phyloP scores from a whole-genome alignment of 2,329 filamentous ascomycete genomes.

The Penicillium sp. region DNA sequence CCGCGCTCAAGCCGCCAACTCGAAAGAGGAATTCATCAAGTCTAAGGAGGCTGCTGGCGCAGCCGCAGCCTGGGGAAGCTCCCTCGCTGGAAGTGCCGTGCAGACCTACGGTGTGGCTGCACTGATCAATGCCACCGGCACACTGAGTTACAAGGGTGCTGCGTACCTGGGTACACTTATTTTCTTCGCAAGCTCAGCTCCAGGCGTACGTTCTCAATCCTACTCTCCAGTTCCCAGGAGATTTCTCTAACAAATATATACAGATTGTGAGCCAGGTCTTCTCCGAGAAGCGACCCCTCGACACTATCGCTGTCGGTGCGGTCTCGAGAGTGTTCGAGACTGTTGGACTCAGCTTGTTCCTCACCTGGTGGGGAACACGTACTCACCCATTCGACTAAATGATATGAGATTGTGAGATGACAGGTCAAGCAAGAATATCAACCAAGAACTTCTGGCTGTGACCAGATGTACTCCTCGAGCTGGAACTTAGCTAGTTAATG shows the following conservation, averaged over 20 bases:
- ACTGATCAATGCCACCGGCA: conserved; percentile 87
- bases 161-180: conserved; percentile 85
- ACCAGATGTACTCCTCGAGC: background rate
- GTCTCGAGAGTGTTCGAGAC: conserved; percentile 85
- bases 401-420: background rate
- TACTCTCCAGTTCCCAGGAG: background rate
- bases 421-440: conserved; percentile 2
- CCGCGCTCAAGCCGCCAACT: conserved; percentile 81
- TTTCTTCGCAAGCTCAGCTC: conserved; percentile 83
- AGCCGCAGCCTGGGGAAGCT: conserved; percentile 81
- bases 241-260: conserved; percentile 6
- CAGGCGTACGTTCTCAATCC: conserved; percentile 57
- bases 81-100: conserved; percentile 75
- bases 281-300: conserved; percentile 82
- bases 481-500: background rate
- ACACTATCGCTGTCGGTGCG: conserved; percentile 78
- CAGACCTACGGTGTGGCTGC: conserved; percentile 86
- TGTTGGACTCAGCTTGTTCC: conserved; percentile 78
- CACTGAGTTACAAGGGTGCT: conserved; percentile 91
- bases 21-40: conserved; percentile 90
- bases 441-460: conserved; percentile 9
- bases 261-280: conserved; percentile 80
- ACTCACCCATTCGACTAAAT: conserved; percentile 80
- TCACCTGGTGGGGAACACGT: conserved; percentile 95
- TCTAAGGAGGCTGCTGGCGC: conserved; percentile 86